phyloP scores from a whole-genome alignment of 1,284 basidiomycete species.

The Schizopora paradoxa region DNA sequence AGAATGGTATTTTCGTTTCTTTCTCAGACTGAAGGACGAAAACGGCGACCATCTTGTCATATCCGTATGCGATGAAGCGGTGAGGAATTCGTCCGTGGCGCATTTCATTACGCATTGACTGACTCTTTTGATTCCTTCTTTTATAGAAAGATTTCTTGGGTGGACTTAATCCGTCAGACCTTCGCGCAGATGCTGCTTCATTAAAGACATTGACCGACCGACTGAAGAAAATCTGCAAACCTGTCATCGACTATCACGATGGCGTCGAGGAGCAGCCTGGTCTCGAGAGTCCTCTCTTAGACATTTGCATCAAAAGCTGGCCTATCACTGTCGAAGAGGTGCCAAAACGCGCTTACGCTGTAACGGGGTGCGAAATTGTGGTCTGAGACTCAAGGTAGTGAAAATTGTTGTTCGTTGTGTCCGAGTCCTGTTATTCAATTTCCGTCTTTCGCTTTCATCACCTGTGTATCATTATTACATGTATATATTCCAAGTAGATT shows the following conservation, averaged over 20 bases:
- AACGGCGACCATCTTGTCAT: slow-evolving; percentile 37
- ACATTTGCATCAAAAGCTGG: slow-evolving; percentile 15
- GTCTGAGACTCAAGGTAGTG: no score
- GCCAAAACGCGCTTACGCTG: slow-evolving; percentile 1
- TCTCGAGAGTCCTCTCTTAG: slow-evolving; percentile 12
- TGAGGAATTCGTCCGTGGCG: no score
- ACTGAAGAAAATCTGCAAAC: slow-evolving; percentile 10
- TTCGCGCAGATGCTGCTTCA: slow-evolving; percentile 5
- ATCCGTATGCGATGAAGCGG: slow-evolving; percentile 37
- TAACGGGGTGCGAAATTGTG: slow-evolving; percentile 15
- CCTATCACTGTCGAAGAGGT: slow-evolving; percentile 3
- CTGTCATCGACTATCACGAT: slow-evolving; percentile 17
- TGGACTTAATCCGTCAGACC: slow-evolving; percentile 12
- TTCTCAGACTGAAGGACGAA: slow-evolving; percentile 46
- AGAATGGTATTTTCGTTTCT: slow-evolving; percentile 43
- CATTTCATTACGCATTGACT: no score
- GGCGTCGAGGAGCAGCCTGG: slow-evolving; percentile 10
- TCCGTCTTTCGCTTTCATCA: no score
- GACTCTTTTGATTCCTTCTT: not conserved
- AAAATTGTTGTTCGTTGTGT: no score
- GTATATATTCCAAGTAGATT: no score
- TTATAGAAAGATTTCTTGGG: slow-evolving; percentile 12
- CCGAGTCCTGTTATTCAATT: no score
- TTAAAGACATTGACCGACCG: slow-evolving; percentile 3
- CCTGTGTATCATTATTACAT: no score